Evolutionary conservation across 352 stramenopile genomes (phyloP), one percentile per base, ranked within the genome.

Genomic region (Phytophthora constricta): DNA sequence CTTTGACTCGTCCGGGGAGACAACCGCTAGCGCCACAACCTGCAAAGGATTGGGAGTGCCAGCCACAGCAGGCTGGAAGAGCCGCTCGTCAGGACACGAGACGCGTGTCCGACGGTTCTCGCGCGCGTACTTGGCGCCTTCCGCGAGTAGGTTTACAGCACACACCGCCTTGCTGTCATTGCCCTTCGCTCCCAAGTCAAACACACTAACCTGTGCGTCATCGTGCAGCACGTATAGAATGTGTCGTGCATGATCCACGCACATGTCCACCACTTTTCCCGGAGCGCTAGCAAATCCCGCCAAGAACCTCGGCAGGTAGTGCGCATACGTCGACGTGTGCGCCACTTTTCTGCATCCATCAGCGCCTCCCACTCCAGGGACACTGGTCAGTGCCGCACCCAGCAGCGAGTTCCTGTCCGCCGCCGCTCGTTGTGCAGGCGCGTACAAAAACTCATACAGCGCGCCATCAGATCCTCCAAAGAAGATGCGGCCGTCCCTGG

Each of bases 401-500:
- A 79, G 70, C 26, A 82, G 31, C 31, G 70, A 75, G 34, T 69
- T 76, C n/a, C 66, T 66, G 19, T 63, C 67, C 19, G 68, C 71
- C 5, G 77, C 77, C 11, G 59, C 60, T 28, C 72, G 70, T 42
- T 82, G 74, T 27, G 80, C 69, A 0, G 76, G 71, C 8, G 85
- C 82, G 39, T 97, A 97, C 19, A 95, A 46, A 14, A 97, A 86
- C 82, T 98, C 97, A 73, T 99, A 98, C 10, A 99, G 63, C 54
- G 87, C 89, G 53, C 96, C 96, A 76, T 99, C 97, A 51, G 93
- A 97, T 23, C 97, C 97, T 22, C 94, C 97, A 72, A 99, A 96
- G 72, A 99, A 99, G 66, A 99, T 95, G 28, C 97, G 84, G 4
- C 97, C 97, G 33, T 70, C 78, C 26, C 77, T 74, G 26, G 92